phyloP scores from a whole-genome alignment of 805 yeast species.

The Myxozyma udenii region DNA sequence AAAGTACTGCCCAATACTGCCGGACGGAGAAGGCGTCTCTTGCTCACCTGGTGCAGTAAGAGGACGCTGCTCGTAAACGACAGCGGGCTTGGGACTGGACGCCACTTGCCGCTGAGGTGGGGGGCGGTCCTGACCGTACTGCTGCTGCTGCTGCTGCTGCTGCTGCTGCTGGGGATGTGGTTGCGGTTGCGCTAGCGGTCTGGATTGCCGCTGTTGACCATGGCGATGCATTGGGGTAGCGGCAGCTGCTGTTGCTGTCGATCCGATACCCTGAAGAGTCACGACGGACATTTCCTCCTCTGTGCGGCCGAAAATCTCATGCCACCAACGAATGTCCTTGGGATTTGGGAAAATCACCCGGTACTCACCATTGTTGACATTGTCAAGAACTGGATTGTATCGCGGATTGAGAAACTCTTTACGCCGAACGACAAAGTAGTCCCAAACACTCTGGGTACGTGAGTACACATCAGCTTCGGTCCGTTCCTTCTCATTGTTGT shows the following conservation, averaged over 20 bases:
- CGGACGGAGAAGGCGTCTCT: neutral
- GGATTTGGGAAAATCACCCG: constrained; percentile 57
- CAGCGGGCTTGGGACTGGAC: neutral
- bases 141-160: constrained; percentile 3
- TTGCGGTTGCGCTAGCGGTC: neutral
- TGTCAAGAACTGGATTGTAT: constrained; percentile 39
- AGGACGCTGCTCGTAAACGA: neutral
- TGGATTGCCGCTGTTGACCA: constrained; percentile 5
- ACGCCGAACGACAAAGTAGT: constrained; percentile 76
- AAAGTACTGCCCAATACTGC: neutral
- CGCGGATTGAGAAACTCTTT: constrained; percentile 61
- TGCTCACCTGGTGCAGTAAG: neutral
- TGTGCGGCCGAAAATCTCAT: constrained; percentile 71
- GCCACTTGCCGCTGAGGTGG: neutral
- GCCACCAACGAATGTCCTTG: constrained; percentile 80
- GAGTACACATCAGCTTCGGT: constrained; percentile 42
- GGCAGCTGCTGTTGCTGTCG: constrained; percentile 20
- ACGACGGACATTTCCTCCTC: constrained; percentile 60
- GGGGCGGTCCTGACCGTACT: neutral
- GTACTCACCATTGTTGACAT: constrained; percentile 37
- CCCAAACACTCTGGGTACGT: constrained; percentile 83
- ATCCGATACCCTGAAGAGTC: constrained; percentile 22
- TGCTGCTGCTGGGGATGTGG: constrained; percentile 2
- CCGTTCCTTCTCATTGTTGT: constrained; percentile 68
- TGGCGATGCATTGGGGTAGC: constrained; percentile 4